Evolutionary conservation across 108 stramenopile species (phyloP).

Genomic region (Skeletonema potamos): DNA sequence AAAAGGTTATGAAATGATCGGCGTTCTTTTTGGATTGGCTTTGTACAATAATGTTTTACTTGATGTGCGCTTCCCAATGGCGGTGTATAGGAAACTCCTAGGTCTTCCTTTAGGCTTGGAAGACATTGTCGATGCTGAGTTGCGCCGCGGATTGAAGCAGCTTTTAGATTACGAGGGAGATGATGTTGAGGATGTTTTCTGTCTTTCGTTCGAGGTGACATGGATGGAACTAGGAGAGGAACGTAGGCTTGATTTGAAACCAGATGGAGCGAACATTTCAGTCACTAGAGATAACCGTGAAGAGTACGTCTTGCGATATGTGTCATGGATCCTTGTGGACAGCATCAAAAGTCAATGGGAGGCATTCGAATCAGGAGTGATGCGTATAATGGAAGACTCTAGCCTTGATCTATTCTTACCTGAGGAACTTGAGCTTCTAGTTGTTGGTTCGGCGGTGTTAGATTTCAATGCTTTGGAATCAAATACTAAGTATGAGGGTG

Average conservation of each 20-base stretch:
- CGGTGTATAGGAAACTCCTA: conserved; percentile 88
- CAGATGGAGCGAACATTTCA: conserved; percentile 71
- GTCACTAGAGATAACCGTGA: conserved; percentile 84
- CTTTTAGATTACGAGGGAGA: conserved; percentile 85
- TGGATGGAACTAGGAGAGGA: conserved; percentile 75
- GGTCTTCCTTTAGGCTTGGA: conserved; percentile 67
- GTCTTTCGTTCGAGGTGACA: conserved; percentile 70
- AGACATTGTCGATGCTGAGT: conserved; percentile 87
- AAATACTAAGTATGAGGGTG: conserved; percentile 82
- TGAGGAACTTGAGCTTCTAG: conserved; percentile 87
- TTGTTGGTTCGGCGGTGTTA: conserved; percentile 82
- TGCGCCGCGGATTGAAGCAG: conserved; percentile 72
- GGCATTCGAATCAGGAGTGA: conserved; percentile 76
- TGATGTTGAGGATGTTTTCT: conserved; percentile 89
- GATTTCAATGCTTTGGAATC: conserved; percentile 81
- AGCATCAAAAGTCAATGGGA: conserved; percentile 74
- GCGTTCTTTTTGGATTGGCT: conserved; percentile 86
- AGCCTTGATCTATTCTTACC: conserved; percentile 76
- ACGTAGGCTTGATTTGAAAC: conserved; percentile 76
- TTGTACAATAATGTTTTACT: conserved; percentile 90
- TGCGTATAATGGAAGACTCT: conserved; percentile 67
- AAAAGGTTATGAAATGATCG: conserved; percentile 79
- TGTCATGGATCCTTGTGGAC: conserved; percentile 83
- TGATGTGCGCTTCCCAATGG: conserved; percentile 86
- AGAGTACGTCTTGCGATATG: conserved; percentile 87